Base-by-base conservation (phyloP, 345 rosid genomes). In the Eucalyptus viminalis region DNA sequence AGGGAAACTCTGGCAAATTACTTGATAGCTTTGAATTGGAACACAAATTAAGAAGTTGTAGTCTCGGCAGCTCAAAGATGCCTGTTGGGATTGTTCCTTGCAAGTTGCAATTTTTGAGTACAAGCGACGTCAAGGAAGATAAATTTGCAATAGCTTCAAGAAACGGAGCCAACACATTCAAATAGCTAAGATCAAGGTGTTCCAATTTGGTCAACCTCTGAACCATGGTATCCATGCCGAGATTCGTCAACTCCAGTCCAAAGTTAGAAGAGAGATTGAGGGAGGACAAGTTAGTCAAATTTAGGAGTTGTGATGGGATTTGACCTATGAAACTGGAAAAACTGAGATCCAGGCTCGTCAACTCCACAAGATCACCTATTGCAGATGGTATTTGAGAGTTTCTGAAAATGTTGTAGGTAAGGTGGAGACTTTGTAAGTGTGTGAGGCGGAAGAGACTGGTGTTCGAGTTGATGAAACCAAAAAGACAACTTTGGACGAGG, bases 1-100 rank as follows among this genome's bases (percentile, higher is more conserved):
- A 24, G 22, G n/a, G 88, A 45, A 91, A 91, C 44, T 90, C 90
- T 16, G 81, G 91, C 27, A 91, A 86, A 86, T 72, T 34, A 72
- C 88, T 88, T 0, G 80, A 85, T 12, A 91, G 50, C 31, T 58
- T 4, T 11, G 9, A 17, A 49, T 90, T 91, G 15, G 6, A 0
- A 17, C 19, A 1, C 34, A 91, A 7, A 49, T 54, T 10, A 44
- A 91, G 53, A 58, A 11, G 14, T 50, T 89, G 44, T 85, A 90
- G 89, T 19, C 45, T 89, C 9, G 93, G 90, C 3, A 90, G 51
- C 11, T 40, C 22, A 72, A 89, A 89, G 60, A 91, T 49, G 14
- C 49, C 2, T 17, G 50, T 8, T 24, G 90, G 92, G 37, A 90
- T 16, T 56, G 47, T 47, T 54, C 88, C 89, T 16, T 21, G 76